Evolutionary conservation across 2,329 filamentous ascomycete species (phyloP), one percentile per base, ranked within the genome.

Genomic region (Dactylellina leptospora): DNA sequence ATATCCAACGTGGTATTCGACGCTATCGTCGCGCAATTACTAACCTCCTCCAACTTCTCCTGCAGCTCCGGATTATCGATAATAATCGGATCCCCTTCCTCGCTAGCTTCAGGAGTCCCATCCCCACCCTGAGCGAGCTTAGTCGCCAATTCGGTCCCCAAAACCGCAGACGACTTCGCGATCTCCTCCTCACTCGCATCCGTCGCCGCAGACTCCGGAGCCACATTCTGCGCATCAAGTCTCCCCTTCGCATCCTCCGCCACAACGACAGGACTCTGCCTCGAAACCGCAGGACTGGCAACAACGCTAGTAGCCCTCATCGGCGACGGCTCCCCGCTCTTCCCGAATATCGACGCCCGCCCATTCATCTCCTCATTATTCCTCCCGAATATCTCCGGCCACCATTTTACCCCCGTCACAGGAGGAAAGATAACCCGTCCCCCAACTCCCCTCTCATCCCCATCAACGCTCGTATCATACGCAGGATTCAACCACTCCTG

Each of bases 321-420:
- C 28, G 66, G 66, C 22, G 51, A 63, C 36, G 66, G 66, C 50
- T 62, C 64, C n/a, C 66, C 66, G 1, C 16, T 20, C 33, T 33
- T 53, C 20, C 58, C 58, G 27, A 71, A 71, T 53, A 71, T 71
- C 45, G 66, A 71, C 36, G 58, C 28, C 22, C 66, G 58, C 0
- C 86, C 87, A 76, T 99, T 99, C 93, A 99, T 97, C 79, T 99
- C 95, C 59, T 89, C 87, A 76, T 97, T 91, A 1, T 88, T 88
- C 28, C 93, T 86, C 48, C 92, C 91, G 80, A 97, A 99, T 0
- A 89, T 82, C 77, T 95, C 90, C 75, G 89, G 85, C 95, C 95
- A 99, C 95, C 95, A 99, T 71, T 92, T 86, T n/a, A 95, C 86
- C 10, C 86, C 85, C 25, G 58, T 71, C 0, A 89, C 82, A 2